phyloP scores from a whole-genome alignment of 306 rosid species.

The Echinosophora koreensis region DNA sequence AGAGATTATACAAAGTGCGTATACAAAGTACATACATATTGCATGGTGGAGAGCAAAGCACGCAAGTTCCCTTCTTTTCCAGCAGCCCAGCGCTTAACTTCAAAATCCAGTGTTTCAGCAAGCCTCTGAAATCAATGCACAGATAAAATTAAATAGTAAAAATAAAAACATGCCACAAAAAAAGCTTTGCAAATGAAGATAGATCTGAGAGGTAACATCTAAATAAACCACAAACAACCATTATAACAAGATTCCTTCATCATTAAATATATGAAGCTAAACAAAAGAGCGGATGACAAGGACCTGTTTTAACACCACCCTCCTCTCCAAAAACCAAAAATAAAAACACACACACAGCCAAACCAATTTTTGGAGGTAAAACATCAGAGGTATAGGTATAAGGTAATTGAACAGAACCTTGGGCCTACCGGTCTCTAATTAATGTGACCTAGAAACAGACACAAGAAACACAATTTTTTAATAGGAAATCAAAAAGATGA shows the following conservation, averaged over 20 bases:
- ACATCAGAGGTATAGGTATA: not conserved
- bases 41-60: conserved; percentile 88
- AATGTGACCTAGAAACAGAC: conserved; percentile 31
- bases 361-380: no score
- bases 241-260: conserved; percentile 21
- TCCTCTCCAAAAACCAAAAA: not conserved
- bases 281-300: conserved; percentile 5
- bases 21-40: conserved; percentile 71
- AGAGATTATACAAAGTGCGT: conserved; percentile 10
- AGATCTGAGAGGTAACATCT: conserved; percentile 23
- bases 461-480: conserved; percentile 21
- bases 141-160: conserved; percentile 35
- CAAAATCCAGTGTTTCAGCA: conserved; percentile 87
- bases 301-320: conserved; percentile 1
- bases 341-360: no score
- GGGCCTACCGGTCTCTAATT: not conserved
- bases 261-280: conserved; percentile 19
- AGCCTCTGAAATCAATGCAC: conserved; percentile 71
- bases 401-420: not conserved
- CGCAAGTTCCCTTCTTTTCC: conserved; percentile 99
- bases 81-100: conserved; percentile 97
- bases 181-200: conserved; percentile 25
- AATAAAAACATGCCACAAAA: conserved; percentile 16
- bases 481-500: conserved; percentile 34
- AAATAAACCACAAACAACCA: conserved; percentile 30